Percentiles rank a stretch among this genome's conserved stretches.
These are phyloP conservation scores for Terana coerulea DNA, from an alignment of 768 basidiomycete species.

Conservation along the genomic window DNA sequence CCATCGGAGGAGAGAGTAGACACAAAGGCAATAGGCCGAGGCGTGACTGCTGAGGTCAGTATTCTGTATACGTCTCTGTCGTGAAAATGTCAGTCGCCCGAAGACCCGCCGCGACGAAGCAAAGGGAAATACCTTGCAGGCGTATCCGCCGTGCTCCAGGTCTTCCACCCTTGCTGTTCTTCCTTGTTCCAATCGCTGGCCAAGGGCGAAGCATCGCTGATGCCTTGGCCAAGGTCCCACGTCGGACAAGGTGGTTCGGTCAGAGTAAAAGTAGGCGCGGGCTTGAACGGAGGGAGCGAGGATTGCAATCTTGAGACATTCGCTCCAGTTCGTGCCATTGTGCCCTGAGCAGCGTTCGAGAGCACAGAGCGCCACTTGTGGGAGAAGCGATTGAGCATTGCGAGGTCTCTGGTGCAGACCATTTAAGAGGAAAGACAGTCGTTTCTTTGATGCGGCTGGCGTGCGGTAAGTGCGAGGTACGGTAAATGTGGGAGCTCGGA, in stretches of 20 bases:
- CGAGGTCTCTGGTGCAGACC: too few species aligned
- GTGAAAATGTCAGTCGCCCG: background rate
- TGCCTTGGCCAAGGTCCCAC: conserved; percentile 7
- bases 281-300: background rate
- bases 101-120: background rate
- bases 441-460: too few species aligned
- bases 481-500: too few species aligned
- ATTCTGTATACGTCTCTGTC: conserved; percentile 37
- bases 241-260: conserved; percentile 1
- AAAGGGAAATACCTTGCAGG: background rate
- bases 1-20: conserved; percentile 52
- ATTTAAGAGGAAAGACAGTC: too few species aligned
- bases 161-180: conserved; percentile 2
- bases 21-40: conserved; percentile 69
- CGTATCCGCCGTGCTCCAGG: background rate
- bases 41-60: conserved; percentile 55
- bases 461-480: too few species aligned
- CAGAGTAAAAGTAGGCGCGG: background rate
- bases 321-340: too few species aligned
- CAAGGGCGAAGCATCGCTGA: background rate
- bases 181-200: conserved; percentile 2
- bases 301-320: background rate
- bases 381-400: too few species aligned
- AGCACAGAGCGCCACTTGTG: too few species aligned
- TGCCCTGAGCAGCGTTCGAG: too few species aligned